phyloP scores from a whole-genome alignment of 768 basidiomycete species.

The Lepiota brunneoincarnata region DNA sequence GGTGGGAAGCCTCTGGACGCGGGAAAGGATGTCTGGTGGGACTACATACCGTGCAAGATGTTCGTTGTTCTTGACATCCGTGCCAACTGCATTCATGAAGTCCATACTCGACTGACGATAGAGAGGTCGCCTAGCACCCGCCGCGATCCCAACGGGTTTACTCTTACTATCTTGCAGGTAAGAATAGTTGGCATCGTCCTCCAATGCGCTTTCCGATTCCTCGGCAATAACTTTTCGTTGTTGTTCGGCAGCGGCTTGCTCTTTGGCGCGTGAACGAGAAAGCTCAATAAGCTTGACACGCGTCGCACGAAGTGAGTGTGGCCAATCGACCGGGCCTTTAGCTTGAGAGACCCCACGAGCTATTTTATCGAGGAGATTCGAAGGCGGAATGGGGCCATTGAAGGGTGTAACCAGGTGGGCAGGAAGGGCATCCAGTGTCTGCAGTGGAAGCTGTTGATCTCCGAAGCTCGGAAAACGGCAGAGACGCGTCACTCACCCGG shows the following conservation, averaged over 20 bases:
- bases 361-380: constrained; percentile 85
- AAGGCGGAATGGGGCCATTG: constrained; percentile 79
- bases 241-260: constrained; percentile 33
- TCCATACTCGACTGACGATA: constrained; percentile 89
- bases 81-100: constrained; percentile 53
- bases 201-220: constrained; percentile 42
- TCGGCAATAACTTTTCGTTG: constrained; percentile 45
- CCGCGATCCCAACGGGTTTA: constrained; percentile 20
- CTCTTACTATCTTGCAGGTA: constrained; percentile 25
- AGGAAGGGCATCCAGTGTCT: constrained; percentile 85
- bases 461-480: constrained; percentile 12
- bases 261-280: constrained; percentile 63
- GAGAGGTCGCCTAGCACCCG: constrained; percentile 47
- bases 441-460: constrained; percentile 6
- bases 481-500: constrained; percentile 43
- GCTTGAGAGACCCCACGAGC: constrained; percentile 73
- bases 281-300: constrained; percentile 81
- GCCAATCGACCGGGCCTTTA: constrained; percentile 79
- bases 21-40: constrained; percentile 5
- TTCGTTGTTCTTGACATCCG: constrained; percentile 47
- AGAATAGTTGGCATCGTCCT: constrained; percentile 24
- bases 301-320: constrained; percentile 78
- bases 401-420: constrained; percentile 85
- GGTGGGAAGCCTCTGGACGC: constrained; percentile 50
- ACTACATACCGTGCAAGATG: constrained; percentile 58